Base-by-base conservation (phyloP, 257 asterid genomes). In the Solanum infundibuliforme region DNA sequence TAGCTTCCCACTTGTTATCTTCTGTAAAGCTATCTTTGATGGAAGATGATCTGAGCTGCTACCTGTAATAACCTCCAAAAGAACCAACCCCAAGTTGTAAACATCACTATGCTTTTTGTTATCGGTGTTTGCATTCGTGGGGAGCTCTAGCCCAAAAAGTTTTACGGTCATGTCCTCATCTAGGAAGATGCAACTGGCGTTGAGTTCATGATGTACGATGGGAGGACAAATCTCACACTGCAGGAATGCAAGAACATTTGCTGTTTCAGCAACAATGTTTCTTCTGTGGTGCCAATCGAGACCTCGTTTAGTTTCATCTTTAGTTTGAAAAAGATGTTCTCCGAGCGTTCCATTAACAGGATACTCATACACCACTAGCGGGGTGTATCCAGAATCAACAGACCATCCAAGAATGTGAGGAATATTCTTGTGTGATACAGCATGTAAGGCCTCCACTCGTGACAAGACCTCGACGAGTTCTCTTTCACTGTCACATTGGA, bases 391-490 rank as follows among this genome's bases (percentile, higher is more conserved):
- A 13, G 94, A 84, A 84, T 91, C 93, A 2, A 91, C 75, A 21
- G 93, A 94, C 95, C 98, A 93, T 66, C 98, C 98, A 0, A 94
- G 85, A 27, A 94, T 84, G 35, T 90, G 91, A 4, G 95, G 93
- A 89, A 93, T 88, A 88, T 92, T 93, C 86, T 90, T 88, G 89
- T 94, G 95, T 16, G 92, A 90, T 35, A 94, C 89, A 46, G 90
- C 88, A 48, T 92, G 90, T 48, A 94, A 72, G 7, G 87, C 91
- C 90, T 94, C 95, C 34, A 91, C 89, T 88, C 88, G 87, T 35
- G 91, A 92, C 58, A 92, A 52, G 21, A 91, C 77, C 12, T 86
- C 91, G 27, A 88, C 87, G 31, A 91, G 84, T 83, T 90, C 93
- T n/a, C 89, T 88, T 77, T 92, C 94, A 8, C 75, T 88, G 43